Base-by-base conservation (phyloP, 768 basidiomycete genomes). In the Calocybe cyanea region DNA sequence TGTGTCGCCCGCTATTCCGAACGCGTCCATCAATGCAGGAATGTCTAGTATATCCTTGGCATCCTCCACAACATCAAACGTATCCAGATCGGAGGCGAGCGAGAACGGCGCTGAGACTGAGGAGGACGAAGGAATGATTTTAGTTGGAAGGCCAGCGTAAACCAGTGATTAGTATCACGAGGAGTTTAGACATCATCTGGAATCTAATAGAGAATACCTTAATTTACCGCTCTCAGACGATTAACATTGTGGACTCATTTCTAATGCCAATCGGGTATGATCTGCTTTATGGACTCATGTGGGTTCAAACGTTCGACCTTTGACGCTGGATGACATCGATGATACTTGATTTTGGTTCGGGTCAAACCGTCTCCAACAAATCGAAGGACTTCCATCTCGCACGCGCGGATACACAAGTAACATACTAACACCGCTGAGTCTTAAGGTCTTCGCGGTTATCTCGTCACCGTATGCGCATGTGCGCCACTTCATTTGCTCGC, bases 101-200 rank as follows among this genome's bases (percentile, higher is more conserved):
- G 83, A 83, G 58, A 75, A 76, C 51, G 84, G 83, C 7, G 70
- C 69, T 18, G 87, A 88, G 55, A 90, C 87, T 31, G 88, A 92
- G 59, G 83, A 85, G 58, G 88, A 92, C 47, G 88, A 91, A 56
- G 88, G 85, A 5, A 83, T 90, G 82, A 77, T 91, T 48, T 61
- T 90, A 21, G 81, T 91, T 41, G 83, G 80, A 32, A 74, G 82
- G 46, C 87, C 86, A 25, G 36, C 25, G 25, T 28, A 11, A 28
- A 28, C 25, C 11, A 11, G 25, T 5, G 25, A 28, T 28, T 28
- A 11, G 25, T 5, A 28, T 5, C 6, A 28, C 5, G 25, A 11
- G 11, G 11, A 28, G 25, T 11, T 28, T 10, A 21, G 32, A 14
- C 23, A 15, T n/a, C 23, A 13, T 10, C 41, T 33, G 24, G 31